Evolutionary conservation across 2,329 filamentous ascomycete species (phyloP).

Genomic region (Sordariomycetes sp.): DNA sequence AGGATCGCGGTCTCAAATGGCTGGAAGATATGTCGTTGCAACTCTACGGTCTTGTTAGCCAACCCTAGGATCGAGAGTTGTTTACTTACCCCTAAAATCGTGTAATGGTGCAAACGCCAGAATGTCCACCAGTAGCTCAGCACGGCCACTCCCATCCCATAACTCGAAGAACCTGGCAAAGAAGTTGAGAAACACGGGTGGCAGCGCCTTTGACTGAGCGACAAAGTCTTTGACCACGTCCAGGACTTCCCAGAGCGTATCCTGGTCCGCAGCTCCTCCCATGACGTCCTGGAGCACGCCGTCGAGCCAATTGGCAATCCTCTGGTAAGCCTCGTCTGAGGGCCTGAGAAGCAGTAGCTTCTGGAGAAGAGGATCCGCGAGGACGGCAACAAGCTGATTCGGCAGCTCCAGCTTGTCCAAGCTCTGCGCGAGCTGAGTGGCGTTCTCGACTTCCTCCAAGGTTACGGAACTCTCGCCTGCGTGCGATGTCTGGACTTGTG

Average conservation of each 20-base stretch:
- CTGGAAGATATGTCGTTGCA: slow-evolving; percentile 37
- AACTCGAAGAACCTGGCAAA: slow-evolving; percentile 41
- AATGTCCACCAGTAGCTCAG: slow-evolving; percentile 46
- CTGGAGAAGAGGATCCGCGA: slow-evolving; percentile 69
- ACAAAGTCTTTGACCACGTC: slow-evolving; percentile 48
- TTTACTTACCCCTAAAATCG: slow-evolving; percentile 42
- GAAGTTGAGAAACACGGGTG: slow-evolving; percentile 38
- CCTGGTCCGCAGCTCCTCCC: slow-evolving; percentile 38
- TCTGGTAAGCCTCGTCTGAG: slow-evolving; percentile 36
- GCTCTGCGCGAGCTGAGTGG: slow-evolving; percentile 58
- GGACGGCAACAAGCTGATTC: slow-evolving; percentile 69
- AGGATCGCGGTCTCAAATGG: slow-evolving; percentile 42
- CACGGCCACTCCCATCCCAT: slow-evolving; percentile 54
- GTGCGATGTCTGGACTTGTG: slow-evolving; percentile 64
- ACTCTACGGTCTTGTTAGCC: slow-evolving; percentile 38
- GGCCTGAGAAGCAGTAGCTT: slow-evolving; percentile 63
- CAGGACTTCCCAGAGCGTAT: slow-evolving; percentile 43
- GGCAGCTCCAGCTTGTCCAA: slow-evolving; percentile 74
- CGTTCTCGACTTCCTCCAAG: slow-evolving; percentile 70
- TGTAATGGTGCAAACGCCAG: slow-evolving; percentile 45
- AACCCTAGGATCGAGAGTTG: neutral
- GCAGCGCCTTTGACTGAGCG: slow-evolving; percentile 41
- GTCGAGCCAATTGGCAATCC: slow-evolving; percentile 51
- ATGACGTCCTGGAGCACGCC: slow-evolving; percentile 47
- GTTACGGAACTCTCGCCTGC: slow-evolving; percentile 54